Base-by-base conservation (phyloP, 202 grass and related monocot species). In the Setaria viridis region DNA sequence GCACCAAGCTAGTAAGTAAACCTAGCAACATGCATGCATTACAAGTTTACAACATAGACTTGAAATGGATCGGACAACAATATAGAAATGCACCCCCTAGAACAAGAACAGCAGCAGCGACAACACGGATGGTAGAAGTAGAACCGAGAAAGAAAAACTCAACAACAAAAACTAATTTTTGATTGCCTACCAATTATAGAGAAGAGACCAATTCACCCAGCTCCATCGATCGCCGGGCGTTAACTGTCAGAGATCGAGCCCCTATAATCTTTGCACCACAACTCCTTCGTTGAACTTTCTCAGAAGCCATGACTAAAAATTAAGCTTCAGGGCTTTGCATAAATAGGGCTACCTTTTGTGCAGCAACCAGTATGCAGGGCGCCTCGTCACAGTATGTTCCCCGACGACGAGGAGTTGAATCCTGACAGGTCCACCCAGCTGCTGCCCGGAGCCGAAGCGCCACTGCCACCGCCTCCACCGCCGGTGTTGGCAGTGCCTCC, bases 301-400 rank as follows among this genome's bases (percentile, higher is more conserved):
- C 73, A 47, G 89, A 94, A 94, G 89, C 89, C 89, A 87, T 91
- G 86, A 81, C 86, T 87, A 94, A 94, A 94, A 94, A 94, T 83
- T 87, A 90, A 92, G 93, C 93, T 92, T 95, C 88, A 77, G 86
- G 63, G 84, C 83, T 89, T 89, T 80, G 67, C 46, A 37, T 62
- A 62, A 45, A 62, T 90, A 90, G 78, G 69, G 75, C 84, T 89
- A 94, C 79, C 60, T 86, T 87, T 34, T 76, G 55, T 84, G 85
- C 10, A 45, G 62, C 68, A 42, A 82, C 53, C 58, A 14, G 11
- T 57, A 70, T 72, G 70, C 74, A 60, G 55, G 45, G 55, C 13
- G 85, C 47, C 34, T 41, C 39, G 3, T 80, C 85, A 97, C 84
- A 91, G 78, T 64, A 94, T 78, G 83, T 94, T 97, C 62, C 88